These are phyloP conservation scores for Guyanaporus albipodus DNA, from an alignment of 768 basidiomycete genomes.

Conservation along the genomic window DNA sequence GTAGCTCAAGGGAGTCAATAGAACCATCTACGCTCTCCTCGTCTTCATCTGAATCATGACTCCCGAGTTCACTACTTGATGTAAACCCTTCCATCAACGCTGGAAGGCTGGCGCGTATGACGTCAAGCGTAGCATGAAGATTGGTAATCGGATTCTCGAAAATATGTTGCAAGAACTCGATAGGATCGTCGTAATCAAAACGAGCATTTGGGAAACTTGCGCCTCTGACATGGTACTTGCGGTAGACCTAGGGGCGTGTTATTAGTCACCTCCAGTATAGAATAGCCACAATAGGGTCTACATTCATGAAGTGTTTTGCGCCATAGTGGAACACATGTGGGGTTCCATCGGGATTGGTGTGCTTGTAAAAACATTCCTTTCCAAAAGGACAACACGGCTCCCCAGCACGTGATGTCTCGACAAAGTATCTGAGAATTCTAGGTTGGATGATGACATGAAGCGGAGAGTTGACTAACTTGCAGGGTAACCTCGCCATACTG, in stretches of 20 bases:
- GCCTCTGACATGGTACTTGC: constrained; percentile 20
- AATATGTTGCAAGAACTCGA: constrained; percentile 47
- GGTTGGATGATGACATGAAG: background rate
- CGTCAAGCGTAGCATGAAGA: constrained; percentile 38
- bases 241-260: constrained; percentile 20
- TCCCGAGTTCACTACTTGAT: constrained; percentile 4
- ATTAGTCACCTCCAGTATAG: constrained; percentile 12
- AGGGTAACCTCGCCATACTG: constrained; percentile 69
- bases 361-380: constrained; percentile 77
- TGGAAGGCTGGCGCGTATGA: constrained; percentile 32
- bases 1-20: constrained; percentile 15
- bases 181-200: constrained; percentile 28
- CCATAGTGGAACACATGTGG: constrained; percentile 53
- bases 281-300: constrained; percentile 36
- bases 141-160: constrained; percentile 45
- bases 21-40: constrained; percentile 12
- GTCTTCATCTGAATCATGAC: constrained; percentile 36
- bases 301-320: constrained; percentile 50
- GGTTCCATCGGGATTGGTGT: constrained; percentile 64
- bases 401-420: constrained; percentile 40
- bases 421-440: constrained; percentile 51
- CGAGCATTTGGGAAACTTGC: constrained; percentile 25
- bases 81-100: constrained; percentile 25
- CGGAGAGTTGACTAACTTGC: constrained; percentile 44
- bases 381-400: constrained; percentile 74